Evolutionary conservation across 768 basidiomycete species (phyloP), one percentile per base, ranked within the genome.

Genomic region (Ramaria sp.): DNA sequence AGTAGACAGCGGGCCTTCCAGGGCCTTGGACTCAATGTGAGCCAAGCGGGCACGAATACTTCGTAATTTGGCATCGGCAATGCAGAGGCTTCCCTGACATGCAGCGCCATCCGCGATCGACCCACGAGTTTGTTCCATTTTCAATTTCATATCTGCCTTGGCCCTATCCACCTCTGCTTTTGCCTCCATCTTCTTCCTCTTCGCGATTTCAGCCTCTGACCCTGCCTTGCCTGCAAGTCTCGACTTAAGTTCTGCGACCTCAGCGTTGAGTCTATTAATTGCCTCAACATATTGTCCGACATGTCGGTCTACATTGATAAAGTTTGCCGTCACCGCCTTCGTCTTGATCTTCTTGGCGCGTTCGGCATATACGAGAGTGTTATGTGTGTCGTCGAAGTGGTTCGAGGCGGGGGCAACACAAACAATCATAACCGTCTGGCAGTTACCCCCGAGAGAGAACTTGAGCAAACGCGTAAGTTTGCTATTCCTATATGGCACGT

Each of bases 401-500:
- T 79, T 79, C 36, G 92, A 93, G 4, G 93, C 92, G 1, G 96
- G 96, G 0, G 93, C 93, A 45, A 99, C 76, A 66, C 96, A 98
- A 58, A 98, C 95, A 59, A 97, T 91, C 96, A 98, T 99, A 64
- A 96, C 93, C 1, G 96, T 99, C 70, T 95, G 91, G 78, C 96
- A 99, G 68, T 98, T 98, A 5, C 96, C 96, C 1, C 95, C 95
- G 47, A 98, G 79, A 1, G 95, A 94, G 73, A 97, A 97, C 69
- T 97, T 98, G 64, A 98, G 84, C 43, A 98, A 71, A 41, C 96
- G 88, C 0, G 96, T 99, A 59, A 99, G 86, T 70, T 99, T 99
- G 75, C 89, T 92, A 72, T 99, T 96, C 53, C 96, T 81, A 69
- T 98, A 99, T 0, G 96, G 96, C 12, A 99, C 78, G 66, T 98